Base-by-base conservation (phyloP, 1,284 basidiomycete genomes). In the Tilletia indica region DNA sequence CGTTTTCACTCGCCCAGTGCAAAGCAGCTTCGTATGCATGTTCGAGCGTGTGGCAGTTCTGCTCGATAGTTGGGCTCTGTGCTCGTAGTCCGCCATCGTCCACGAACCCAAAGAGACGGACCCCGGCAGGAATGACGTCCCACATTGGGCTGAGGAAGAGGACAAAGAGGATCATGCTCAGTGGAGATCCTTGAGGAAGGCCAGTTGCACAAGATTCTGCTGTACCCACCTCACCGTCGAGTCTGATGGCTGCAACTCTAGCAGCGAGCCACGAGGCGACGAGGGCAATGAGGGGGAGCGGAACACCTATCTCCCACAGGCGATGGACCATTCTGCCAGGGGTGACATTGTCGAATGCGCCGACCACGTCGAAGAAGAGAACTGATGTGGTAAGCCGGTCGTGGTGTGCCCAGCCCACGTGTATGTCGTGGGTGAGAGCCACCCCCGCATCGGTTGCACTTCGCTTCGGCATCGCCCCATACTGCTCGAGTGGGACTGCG, bases 81-180 rank as follows among this genome's bases (percentile, higher is more conserved):
- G 31, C 21, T 8, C 5, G 5, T 14, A 68, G 12, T 36, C 25
- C 48, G 2, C 5, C 38, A 21, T 68, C 67, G 34, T 68, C 67
- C 34, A 68, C n/a, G 14, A 12, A 68, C 19, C 49, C 67, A 36
- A 68, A 38, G 8, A 68, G 21, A 8, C 67, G 67, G 14, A 68
- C 67, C 9, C 39, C 31, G 6, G 21, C 38, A 2, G 48, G 48
- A 6, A 68, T n/a, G 25, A 5, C 12, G 36, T 58, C 67, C 49
- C 48, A 68, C 31, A 68, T 19, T 5, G 67, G 67, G 16, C 25
- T n/a, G 12, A 58, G 31, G 54, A 31, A 68, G 49, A 68, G 38
- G 3, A 68, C 31, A 39, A 68, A 68, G 67, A n/a, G 36, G 38
- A 68, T 47, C 5, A 21, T 8, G 36, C 49, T n/a, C n/a, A n/a